Percentiles rank a stretch among this genome's conserved stretches.
Conservation (phyloP, 306 rosid genomes). For the Citrullus amarus region DNA sequence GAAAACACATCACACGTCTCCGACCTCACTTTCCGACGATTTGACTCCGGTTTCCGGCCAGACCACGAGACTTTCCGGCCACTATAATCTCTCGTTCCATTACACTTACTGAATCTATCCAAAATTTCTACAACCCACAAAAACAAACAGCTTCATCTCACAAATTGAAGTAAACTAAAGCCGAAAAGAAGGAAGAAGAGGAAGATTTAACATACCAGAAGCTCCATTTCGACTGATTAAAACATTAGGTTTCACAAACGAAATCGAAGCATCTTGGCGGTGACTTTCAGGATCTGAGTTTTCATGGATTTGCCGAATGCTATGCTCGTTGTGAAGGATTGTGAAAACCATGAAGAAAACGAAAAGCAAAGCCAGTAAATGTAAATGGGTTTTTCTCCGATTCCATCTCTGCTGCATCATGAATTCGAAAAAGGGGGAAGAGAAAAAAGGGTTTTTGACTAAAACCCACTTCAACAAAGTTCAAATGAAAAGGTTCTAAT, state of each 20-base stretch:
- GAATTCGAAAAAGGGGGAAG: background rate
- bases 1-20: conserved; percentile 70
- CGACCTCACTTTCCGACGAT: conserved; percentile 27
- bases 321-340: conserved; percentile 55
- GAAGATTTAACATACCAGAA: conserved; percentile 27
- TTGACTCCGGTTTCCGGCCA: conserved; percentile 10
- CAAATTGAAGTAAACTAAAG: conserved; percentile 10
- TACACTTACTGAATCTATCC: conserved; percentile 85
- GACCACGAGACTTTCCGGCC: conserved; percentile 53
- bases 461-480: background rate
- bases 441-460: background rate
- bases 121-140: conserved; percentile 39
- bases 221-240: conserved; percentile 19
- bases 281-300: conserved; percentile 29
- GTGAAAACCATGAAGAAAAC: conserved; percentile 42
- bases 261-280: conserved; percentile 34
- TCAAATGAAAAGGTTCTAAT: background rate
- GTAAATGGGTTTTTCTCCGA: conserved; percentile 54
- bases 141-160: conserved; percentile 16
- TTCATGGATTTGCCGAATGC: conserved; percentile 48
- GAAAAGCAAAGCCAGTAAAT: conserved; percentile 38
- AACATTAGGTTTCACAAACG: conserved; percentile 66
- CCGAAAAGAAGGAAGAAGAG: background rate
- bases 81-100: conserved; percentile 62
- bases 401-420: conserved; percentile 48